Evolutionary conservation across 1,139 yeast genomes (phyloP).

Genomic region (Diutina mesorugosa): DNA sequence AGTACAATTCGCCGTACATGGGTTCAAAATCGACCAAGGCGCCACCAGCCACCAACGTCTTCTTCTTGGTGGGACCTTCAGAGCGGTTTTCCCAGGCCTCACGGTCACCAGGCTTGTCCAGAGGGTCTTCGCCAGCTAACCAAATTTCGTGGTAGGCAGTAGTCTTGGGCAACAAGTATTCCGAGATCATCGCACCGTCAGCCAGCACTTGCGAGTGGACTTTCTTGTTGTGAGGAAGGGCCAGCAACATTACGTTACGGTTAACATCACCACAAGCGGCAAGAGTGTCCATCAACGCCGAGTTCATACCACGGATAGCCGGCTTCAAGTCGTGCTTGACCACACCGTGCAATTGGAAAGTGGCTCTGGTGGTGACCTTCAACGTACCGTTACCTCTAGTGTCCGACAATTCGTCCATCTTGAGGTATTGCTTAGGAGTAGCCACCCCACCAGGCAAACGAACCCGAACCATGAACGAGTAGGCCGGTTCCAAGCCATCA

Average conservation of each 20-base stretch:
- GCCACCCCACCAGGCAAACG: constrained; percentile 92
- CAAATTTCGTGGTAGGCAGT: constrained; percentile 97
- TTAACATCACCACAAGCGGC: constrained; percentile 99
- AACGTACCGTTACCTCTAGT: constrained; percentile 85
- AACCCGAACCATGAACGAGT: constrained; percentile 91
- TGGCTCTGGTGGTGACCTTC: constrained; percentile 93
- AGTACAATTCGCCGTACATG: constrained; percentile 69
- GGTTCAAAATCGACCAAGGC: constrained; percentile 83
- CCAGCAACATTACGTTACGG: constrained; percentile 89
- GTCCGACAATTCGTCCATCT: constrained; percentile 73
- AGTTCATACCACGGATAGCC: constrained; percentile 86
- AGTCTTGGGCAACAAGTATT: constrained; percentile 75
- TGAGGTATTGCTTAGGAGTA: constrained; percentile 78
- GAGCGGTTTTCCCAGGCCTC: constrained; percentile 63
- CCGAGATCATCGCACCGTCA: constrained; percentile 57
- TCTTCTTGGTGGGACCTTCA: constrained; percentile 69
- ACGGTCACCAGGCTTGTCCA: constrained; percentile 56
- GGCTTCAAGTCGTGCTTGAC: constrained; percentile 84
- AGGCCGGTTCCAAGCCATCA: constrained; percentile 90
- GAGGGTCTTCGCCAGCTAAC: constrained; percentile 78
- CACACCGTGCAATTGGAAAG: constrained; percentile 93
- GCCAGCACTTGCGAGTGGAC: constrained; percentile 65
- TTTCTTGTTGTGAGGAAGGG: constrained; percentile 74
- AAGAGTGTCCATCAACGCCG: constrained; percentile 81
- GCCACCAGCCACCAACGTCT: constrained; percentile 77